These are phyloP conservation scores for Termitomyces sp. DNA, from an alignment of 768 basidiomycete genomes.

Conservation along the genomic window DNA sequence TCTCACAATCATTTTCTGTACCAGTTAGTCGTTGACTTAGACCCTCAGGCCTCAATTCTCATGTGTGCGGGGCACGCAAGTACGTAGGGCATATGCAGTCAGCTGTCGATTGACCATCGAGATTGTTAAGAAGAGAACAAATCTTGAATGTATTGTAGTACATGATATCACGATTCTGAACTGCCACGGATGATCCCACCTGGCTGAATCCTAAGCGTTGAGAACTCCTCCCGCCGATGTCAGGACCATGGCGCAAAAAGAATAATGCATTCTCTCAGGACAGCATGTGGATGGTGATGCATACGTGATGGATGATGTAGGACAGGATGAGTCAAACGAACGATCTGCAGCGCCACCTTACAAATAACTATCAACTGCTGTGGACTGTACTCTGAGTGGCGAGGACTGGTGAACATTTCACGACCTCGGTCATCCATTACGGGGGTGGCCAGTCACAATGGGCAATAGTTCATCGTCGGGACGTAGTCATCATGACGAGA, in stretches of 20 bases:
- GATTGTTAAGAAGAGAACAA: not conserved
- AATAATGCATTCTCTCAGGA: not conserved
- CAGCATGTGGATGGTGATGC: not conserved
- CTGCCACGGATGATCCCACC: not conserved
- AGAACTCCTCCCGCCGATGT: not conserved
- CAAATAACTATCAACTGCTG: conserved; percentile 35
- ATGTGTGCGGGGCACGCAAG: too few species aligned
- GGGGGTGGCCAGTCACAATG: conserved; percentile 40
- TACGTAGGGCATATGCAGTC: not conserved
- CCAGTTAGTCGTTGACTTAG: not conserved
- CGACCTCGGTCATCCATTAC: conserved; percentile 2
- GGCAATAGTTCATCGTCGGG: conserved; percentile 81
- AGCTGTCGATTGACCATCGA: not conserved
- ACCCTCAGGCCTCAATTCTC: not conserved
- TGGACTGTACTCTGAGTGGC: conserved; percentile 6
- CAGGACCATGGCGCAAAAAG: not conserved
- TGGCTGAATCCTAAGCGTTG: not conserved
- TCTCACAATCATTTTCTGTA: conserved; percentile 25
- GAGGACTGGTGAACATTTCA: conserved; percentile 2
- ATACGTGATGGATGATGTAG: too few species aligned
- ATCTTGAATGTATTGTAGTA: not conserved
- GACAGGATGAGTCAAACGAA: conserved; percentile 7
- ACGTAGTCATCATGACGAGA: conserved; percentile 73
- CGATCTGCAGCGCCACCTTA: conserved; percentile 27
- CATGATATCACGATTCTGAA: not conserved